Percentiles rank a stretch among this genome's conserved stretches.
phyloP scores from a whole-genome alignment of 2,329 filamentous ascomycete genomes.

The Ceratocystis alfenasii region DNA sequence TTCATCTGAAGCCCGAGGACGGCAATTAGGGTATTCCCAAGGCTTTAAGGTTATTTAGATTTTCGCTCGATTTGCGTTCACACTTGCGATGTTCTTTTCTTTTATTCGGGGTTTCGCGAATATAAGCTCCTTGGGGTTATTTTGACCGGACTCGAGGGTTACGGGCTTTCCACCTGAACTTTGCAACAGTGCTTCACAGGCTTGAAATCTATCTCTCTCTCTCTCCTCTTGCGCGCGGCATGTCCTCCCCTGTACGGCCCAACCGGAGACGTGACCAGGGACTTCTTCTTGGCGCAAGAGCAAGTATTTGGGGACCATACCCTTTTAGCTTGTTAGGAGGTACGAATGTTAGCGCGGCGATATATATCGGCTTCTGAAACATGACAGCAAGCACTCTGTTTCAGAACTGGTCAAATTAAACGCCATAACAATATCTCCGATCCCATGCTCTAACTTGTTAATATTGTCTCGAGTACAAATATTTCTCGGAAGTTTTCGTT shows the following conservation, averaged over 20 bases:
- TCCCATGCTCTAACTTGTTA: too few relatives aligned
- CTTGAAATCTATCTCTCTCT: neutral
- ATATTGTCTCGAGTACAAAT: too few relatives aligned
- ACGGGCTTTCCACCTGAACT: neutral
- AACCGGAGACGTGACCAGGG: too few relatives aligned
- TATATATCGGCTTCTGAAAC: neutral
- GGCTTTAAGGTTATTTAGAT: neutral
- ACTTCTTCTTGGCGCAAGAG: too few relatives aligned
- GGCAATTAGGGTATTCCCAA: too few relatives aligned
- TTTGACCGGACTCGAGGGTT: neutral
- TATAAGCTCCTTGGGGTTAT: neutral
- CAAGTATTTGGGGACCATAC: too few relatives aligned
- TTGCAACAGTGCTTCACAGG: neutral
- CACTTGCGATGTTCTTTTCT: neutral
- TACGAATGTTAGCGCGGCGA: neutral
- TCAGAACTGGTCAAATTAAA: neutral
- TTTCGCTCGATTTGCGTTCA: neutral
- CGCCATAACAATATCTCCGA: too few relatives aligned
- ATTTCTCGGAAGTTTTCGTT: too few relatives aligned
- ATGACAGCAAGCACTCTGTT: neutral
- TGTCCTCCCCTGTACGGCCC: too few relatives aligned
- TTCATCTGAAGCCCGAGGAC: too few relatives aligned
- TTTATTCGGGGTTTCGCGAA: neutral
- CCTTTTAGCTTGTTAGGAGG: too few relatives aligned
- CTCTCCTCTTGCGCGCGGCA: neutral